Evolutionary conservation across 257 asterid genomes (phyloP), one percentile per base, ranked within the genome.

Genomic region (Solanum pinnatisectum): DNA sequence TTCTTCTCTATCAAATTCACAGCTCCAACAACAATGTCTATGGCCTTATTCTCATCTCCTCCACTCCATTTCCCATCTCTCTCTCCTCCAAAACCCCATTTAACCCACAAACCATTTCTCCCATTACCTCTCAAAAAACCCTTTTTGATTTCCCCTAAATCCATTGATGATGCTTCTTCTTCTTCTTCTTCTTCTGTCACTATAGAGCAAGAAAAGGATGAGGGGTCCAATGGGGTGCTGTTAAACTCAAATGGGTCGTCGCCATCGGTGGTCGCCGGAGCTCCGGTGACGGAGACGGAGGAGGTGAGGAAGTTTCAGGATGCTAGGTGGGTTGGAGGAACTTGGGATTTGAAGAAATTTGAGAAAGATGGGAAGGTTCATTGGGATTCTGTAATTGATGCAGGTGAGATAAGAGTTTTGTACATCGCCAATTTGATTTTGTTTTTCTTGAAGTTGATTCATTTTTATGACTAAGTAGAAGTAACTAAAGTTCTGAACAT

Each of bases 371-470:
- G 99, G 12, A 89, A 88, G 87, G 93, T 96, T 67, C 85, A 94
- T 79, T 97, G 99, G 99, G 98, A 96, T 92, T 96, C 96, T 87
- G 95, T 96, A 79, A 96, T 97, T 92, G 99, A 95, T 92, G 99
- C 99, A 86, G 99, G 98, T 96, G n/a, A 18, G 30, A 25, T 25
- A 67, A 86, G 84, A 82, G 32, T 73, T 65, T 72, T 72, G 27
- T 86, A 37, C 72, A 40, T 73, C 74, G 27, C 72, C 49, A 72
- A 35, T 16, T 72, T 72, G 71, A 63, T 65, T 27, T 39, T 42
- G 33, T 40, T n/a, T n/a, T n/a, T 2, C 16, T 70, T 27, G 83
- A 22, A 23, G 25, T 27, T 36, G 52, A n/a, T 79, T 44, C 25
- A 16, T n/a, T 46, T 39, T 72, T 87, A 44, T 20, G 15, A 79